Base-by-base conservation (phyloP, 108 stramenopile genomes). In the Nitzschia sp. region DNA sequence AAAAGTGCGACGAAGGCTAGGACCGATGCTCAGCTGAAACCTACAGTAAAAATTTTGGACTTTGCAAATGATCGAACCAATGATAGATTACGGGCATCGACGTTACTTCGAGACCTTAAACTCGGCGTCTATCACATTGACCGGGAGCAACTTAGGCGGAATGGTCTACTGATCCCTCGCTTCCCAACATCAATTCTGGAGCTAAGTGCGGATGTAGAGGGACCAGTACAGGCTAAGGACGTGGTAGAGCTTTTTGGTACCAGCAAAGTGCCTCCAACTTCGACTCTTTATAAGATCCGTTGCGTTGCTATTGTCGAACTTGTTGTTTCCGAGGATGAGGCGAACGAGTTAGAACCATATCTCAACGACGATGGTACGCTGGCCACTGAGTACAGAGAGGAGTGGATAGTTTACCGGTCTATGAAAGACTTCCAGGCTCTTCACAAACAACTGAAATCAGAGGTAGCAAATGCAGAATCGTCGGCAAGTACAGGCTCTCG, bases 61-160 rank as follows among this genome's bases (percentile, higher is more conserved):
- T 89, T 78, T 80, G 93, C 93, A 23, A 73, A 67, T 47, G 68
- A 68, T 58, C 31, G 66, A 23, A 35, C 46, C 15, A 79, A 75
- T 45, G 76, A 83, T 15, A 67, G 73, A 29, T 73, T 71, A 11
- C 67, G 81, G 63, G 82, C 84, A 46, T 80, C 83, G 4, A 60
- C 69, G 31, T 64, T 91, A 30, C 77, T 88, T 48, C 80, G 90
- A 30, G 93, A 94, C 63, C 73, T 94, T 57, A 89, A 84, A 53
- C 50, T 94, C 26, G 93, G 93, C 19, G 79, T 92, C 22, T 89
- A 89, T 60, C 85, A 88, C 50, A 85, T 94, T 53, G 93, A 94
- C 59, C 56, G 84, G 19, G 88, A 79, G 31, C 93, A 94, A 57
- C 83, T 94, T 11, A 76, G 84, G 50, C 66, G 93, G 45, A 94